Evolutionary conservation across 1,284 basidiomycete species (phyloP).

Genomic region (Grifola frondosa): DNA sequence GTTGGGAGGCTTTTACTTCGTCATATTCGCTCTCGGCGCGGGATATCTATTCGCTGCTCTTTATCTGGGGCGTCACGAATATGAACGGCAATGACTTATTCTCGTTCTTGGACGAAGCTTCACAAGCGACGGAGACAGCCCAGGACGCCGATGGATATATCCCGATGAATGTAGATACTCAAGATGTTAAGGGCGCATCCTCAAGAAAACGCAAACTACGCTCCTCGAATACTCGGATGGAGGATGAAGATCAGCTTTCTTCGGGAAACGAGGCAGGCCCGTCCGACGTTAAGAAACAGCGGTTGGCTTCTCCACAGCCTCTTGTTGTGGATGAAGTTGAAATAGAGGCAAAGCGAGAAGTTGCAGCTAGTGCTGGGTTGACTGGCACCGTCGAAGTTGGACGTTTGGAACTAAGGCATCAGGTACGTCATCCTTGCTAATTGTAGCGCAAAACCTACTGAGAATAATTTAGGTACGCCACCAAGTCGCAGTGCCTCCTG

Average conservation of each 20-base stretch:
- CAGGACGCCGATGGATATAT: conserved; percentile 16
- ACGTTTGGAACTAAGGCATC: conserved; percentile 74
- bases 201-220: conserved; percentile 31
- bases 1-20: no score
- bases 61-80: no score
- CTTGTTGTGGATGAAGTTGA: conserved; percentile 88
- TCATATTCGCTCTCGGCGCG: no score
- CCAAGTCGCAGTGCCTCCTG: conserved; percentile 93
- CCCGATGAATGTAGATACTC: conserved; percentile 20
- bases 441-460: neutral
- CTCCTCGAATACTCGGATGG: conserved; percentile 7
- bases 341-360: conserved; percentile 85
- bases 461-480: conserved; percentile 69
- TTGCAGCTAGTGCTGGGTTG: conserved; percentile 81
- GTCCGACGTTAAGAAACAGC: conserved; percentile 45
- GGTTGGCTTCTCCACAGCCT: conserved; percentile 59
- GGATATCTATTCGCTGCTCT: no score
- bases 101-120: conserved; percentile 40
- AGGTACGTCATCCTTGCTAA: conserved; percentile 46
- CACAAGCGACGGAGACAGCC: conserved; percentile 20
- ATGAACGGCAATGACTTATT: conserved; percentile 37
- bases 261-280: conserved; percentile 24
- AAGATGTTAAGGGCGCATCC: conserved; percentile 2
- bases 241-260: conserved; percentile 11
- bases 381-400: conserved; percentile 68